A percentile compares a stretch with the other conserved stretches of the same genome.
Evolutionary conservation across 169 alveolate genomes (phyloP).

Genomic region (Plasmodium gaboni): DNA sequence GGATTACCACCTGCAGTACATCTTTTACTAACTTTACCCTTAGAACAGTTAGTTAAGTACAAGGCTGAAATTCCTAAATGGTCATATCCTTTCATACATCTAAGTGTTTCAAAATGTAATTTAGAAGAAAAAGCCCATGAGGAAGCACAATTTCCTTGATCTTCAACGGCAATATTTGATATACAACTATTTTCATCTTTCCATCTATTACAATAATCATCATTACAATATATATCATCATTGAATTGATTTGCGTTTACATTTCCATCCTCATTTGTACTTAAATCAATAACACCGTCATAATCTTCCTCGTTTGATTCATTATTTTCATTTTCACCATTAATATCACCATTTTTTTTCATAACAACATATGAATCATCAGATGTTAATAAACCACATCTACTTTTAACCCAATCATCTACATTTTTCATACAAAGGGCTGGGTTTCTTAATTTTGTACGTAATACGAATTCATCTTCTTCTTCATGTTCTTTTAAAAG

Average conservation of each 20-base stretch:
- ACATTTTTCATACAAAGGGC: conserved; percentile 19
- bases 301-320: not conserved
- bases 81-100: conserved; percentile 32
- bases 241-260: not conserved
- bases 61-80: not conserved
- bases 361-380: not conserved
- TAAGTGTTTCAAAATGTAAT: not conserved
- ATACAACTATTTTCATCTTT: conserved; percentile 5
- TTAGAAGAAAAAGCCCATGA: conserved; percentile 15
- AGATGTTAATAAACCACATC: conserved; percentile 1
- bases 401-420: conserved; percentile 9
- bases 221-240: conserved; percentile 11
- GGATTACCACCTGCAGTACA: not conserved
- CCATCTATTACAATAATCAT: conserved; percentile 13
- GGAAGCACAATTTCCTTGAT: conserved; percentile 16
- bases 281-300: conserved; percentile 5
- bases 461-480: not conserved
- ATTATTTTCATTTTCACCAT: not conserved
- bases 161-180: not conserved
- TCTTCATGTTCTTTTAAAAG: conserved; percentile 1
- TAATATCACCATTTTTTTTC: not conserved
- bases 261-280: not conserved
- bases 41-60: not conserved
- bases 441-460: not conserved
- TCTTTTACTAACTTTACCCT: not conserved